Percentiles rank a stretch among this genome's conserved stretches.
Evolutionary conservation across 805 yeast genomes (phyloP).

Genomic region (Schwanniomyces occidentalis): DNA sequence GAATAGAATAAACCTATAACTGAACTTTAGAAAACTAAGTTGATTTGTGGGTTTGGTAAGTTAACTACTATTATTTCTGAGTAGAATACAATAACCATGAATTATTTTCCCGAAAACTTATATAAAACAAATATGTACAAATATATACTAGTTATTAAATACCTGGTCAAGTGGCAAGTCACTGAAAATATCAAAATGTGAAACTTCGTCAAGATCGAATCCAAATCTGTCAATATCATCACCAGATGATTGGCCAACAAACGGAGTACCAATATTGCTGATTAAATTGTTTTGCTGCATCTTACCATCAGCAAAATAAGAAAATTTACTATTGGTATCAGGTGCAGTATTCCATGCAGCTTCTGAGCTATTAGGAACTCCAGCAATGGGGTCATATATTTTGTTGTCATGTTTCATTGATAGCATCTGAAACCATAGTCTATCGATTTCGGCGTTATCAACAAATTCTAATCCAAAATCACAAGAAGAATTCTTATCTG

Average conservation of each 20-base stretch:
- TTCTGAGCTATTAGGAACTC: not conserved
- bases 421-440: slow-evolving; percentile 36
- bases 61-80: no score
- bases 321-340: not conserved
- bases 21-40: no score
- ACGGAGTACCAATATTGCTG: slow-evolving; percentile 1
- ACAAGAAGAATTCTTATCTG: no score
- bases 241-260: no score
- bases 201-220: slow-evolving; percentile 14
- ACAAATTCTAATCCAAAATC: slow-evolving; percentile 18
- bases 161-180: slow-evolving; percentile 26
- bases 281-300: not conserved
- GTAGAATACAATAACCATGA: no score
- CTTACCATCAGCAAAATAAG: not conserved
- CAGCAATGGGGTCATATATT: not conserved
- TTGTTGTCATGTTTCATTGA: slow-evolving; percentile 24
- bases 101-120: no score
- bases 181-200: slow-evolving; percentile 26
- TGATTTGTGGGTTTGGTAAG: no score
- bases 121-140: not conserved
- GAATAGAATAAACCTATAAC: no score
- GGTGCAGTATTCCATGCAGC: not conserved
- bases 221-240: slow-evolving; percentile 9
- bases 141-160: slow-evolving; percentile 7
- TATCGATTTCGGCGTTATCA: slow-evolving; percentile 31